These are phyloP conservation scores for Mallotus japonicus DNA, from an alignment of 441 rosid species.

Conservation along the genomic window DNA sequence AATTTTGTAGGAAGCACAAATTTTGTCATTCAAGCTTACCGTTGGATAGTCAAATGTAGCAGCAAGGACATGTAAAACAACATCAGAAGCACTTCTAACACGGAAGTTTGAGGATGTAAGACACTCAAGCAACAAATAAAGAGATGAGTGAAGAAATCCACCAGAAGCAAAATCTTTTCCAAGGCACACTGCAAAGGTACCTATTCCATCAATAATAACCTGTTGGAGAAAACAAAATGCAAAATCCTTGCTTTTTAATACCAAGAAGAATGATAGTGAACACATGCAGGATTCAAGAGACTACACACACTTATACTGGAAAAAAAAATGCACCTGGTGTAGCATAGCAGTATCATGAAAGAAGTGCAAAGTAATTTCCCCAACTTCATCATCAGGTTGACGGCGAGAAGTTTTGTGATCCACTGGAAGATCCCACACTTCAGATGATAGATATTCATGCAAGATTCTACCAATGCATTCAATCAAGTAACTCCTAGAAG, in stretches of 20 bases:
- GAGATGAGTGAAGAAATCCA: slow-evolving; percentile 91
- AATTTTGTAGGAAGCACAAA: slow-evolving; percentile 14
- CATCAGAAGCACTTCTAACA: slow-evolving; percentile 77
- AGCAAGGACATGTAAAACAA: slow-evolving; percentile 72
- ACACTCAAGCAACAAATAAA: slow-evolving; percentile 83
- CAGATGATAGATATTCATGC: slow-evolving; percentile 82
- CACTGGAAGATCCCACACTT: slow-evolving; percentile 84
- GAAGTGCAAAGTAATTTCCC: slow-evolving; percentile 55
- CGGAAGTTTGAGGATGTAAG: slow-evolving; percentile 70
- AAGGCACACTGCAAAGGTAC: slow-evolving; percentile 70
- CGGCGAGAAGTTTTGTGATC: slow-evolving; percentile 41
- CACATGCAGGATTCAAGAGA: slow-evolving; percentile 3
- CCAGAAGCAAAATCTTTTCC: slow-evolving; percentile 69
- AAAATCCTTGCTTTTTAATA: slow-evolving; percentile 14
- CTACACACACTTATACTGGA: slow-evolving; percentile 6
- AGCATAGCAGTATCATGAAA: slow-evolving; percentile 71
- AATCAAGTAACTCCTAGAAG: slow-evolving; percentile 50
- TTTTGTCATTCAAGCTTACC: slow-evolving; percentile 41
- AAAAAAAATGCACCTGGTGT: slow-evolving; percentile 57
- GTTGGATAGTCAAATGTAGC: slow-evolving; percentile 55
- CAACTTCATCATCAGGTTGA: slow-evolving; percentile 42
- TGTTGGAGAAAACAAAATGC: slow-evolving; percentile 32
- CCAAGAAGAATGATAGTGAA: not conserved
- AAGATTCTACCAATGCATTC: slow-evolving; percentile 82
- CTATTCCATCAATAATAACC: slow-evolving; percentile 84